phyloP scores from a whole-genome alignment of 768 basidiomycete genomes.

The Agaricus blazei region DNA sequence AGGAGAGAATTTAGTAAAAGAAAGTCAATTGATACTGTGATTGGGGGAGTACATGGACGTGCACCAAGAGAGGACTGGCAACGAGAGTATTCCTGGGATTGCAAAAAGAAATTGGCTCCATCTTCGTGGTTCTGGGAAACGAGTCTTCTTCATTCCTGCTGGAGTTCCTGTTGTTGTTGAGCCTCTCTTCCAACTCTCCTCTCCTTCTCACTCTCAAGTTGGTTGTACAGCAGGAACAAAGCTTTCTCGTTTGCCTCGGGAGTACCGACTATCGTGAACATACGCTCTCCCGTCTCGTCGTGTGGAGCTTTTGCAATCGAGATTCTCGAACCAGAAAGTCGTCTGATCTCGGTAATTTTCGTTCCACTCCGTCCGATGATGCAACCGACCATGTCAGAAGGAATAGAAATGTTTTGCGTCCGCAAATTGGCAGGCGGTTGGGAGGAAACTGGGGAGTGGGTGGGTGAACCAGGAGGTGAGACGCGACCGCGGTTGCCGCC shows the following conservation, averaged over 20 bases:
- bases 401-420: conserved; percentile 99
- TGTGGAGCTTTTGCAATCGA: conserved; percentile 99
- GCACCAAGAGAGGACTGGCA: conserved; percentile 8
- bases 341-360: conserved; percentile 99
- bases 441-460: conserved; percentile 42
- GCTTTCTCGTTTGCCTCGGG: conserved; percentile 98
- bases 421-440: conserved; percentile 73
- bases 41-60: background rate
- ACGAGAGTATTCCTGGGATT: background rate
- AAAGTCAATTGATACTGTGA: background rate
- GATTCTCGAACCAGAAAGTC: conserved; percentile 96
- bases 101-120: background rate
- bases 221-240: conserved; percentile 94
- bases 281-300: conserved; percentile 97
- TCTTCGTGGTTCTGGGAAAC: background rate
- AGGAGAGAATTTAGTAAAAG: background rate
- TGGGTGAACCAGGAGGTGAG: conserved; percentile 45
- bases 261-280: conserved; percentile 98
- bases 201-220: conserved; percentile 95
- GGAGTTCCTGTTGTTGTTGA: conserved; percentile 65
- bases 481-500: conserved; percentile 36
- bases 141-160: conserved; percentile 30
- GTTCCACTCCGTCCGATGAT: conserved; percentile 95
- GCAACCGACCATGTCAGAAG: conserved; percentile 98
- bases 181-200: conserved; percentile 83